These are phyloP conservation scores for Kandelia obovata DNA, from an alignment of 345 rosid genomes.

Conservation along the genomic window DNA sequence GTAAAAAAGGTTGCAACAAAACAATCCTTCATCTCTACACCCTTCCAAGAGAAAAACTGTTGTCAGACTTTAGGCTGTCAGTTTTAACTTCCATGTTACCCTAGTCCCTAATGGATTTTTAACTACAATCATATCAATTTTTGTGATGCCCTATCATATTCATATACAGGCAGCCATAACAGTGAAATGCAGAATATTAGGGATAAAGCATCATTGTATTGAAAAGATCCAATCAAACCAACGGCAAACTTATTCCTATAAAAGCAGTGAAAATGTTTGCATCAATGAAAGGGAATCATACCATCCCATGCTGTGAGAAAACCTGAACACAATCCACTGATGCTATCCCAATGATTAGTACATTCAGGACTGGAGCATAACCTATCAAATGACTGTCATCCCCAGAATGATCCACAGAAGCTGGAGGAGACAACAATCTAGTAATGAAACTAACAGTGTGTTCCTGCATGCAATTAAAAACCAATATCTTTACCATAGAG, in stretches of 20 bases:
- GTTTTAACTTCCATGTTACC: too few species aligned
- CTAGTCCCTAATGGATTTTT: too few species aligned
- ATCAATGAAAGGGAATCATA: slow-evolving; percentile 28
- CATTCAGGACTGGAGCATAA: slow-evolving; percentile 69
- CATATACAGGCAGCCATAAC: neutral
- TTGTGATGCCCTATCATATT: too few species aligned
- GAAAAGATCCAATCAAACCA: neutral
- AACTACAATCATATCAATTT: too few species aligned
- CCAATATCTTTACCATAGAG: neutral
- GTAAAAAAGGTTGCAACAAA: too few species aligned
- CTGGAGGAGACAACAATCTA: slow-evolving; percentile 71
- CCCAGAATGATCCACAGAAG: slow-evolving; percentile 62
- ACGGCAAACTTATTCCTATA: neutral
- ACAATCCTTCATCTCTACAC: too few species aligned
- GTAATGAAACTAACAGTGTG: slow-evolving; percentile 65
- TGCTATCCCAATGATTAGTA: slow-evolving; percentile 84
- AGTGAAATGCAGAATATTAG: neutral
- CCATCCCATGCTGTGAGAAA: slow-evolving; percentile 86
- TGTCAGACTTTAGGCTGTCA: too few species aligned
- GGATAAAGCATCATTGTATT: neutral
- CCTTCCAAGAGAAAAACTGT: too few species aligned
- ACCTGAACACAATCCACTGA: slow-evolving; percentile 83
- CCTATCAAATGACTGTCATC: slow-evolving; percentile 68
- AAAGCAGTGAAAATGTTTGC: neutral
- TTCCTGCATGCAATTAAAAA: slow-evolving; percentile 51